These are phyloP conservation scores for Colletotrichum tropicicola DNA, from an alignment of 2,329 filamentous ascomycete species.

Conservation along the genomic window DNA sequence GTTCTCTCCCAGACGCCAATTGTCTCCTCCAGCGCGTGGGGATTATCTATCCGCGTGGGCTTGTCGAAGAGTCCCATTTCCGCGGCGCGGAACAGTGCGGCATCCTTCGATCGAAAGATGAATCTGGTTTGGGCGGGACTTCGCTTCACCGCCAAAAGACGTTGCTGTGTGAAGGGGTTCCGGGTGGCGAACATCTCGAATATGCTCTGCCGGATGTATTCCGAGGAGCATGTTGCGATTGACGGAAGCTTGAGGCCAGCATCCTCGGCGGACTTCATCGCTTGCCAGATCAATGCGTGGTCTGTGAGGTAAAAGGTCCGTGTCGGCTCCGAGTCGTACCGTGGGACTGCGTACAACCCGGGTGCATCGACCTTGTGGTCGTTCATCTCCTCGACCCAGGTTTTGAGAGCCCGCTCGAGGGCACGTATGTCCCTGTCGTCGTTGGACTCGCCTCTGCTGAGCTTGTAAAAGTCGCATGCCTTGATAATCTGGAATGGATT, in stretches of 20 bases:
- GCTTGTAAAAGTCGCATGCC: neutral
- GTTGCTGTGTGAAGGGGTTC: neutral
- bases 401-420: too few species aligned
- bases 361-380: neutral
- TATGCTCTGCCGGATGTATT: neutral
- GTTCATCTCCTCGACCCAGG: neutral
- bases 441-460: too few species aligned
- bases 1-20: neutral
- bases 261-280: neutral
- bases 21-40: neutral
- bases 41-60: too few species aligned
- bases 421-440: too few species aligned
- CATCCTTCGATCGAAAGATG: neutral
- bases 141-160: neutral
- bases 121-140: neutral
- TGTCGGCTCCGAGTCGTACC: neutral
- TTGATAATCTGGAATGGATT: neutral
- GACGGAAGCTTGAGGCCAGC: neutral
- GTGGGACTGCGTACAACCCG: neutral
- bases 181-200: neutral
- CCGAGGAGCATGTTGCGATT: too few species aligned
- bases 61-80: neutral
- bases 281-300: neutral
- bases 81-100: neutral
- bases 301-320: neutral